Conservation (phyloP, 108 stramenopile genomes). For the Mayamaea pseudoterrestris region DNA sequence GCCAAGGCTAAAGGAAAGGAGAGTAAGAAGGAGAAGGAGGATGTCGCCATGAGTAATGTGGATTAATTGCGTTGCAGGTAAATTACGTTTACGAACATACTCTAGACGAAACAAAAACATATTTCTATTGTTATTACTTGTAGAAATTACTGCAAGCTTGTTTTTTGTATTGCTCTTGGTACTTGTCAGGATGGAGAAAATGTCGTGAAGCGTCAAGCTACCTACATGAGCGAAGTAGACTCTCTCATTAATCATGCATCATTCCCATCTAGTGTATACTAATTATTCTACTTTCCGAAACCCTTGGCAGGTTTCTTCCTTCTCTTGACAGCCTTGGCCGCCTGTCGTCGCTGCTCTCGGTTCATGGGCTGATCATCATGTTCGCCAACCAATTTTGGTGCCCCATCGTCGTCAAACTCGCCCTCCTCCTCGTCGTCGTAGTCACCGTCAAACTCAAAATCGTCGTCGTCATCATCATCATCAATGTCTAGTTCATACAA, state of each 20-base stretch:
- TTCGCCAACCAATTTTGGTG: too few species aligned
- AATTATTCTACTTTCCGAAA: too few species aligned
- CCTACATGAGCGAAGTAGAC: too few species aligned
- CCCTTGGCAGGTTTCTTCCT: conserved; percentile 2
- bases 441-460: not conserved
- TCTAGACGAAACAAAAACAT: too few species aligned
- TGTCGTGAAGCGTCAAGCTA: too few species aligned
- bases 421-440: conserved; percentile 2
- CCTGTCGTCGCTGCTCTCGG: conserved; percentile 66
- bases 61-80: conserved; percentile 50
- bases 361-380: too few species aligned
- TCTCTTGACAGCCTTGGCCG: conserved; percentile 2
- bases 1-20: conserved; percentile 85
- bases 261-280: too few species aligned
- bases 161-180: too few species aligned
- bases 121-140: too few species aligned
- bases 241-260: too few species aligned
- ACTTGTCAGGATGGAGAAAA: too few species aligned
- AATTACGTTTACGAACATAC: not conserved
- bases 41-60: conserved; percentile 93
- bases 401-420: not conserved
- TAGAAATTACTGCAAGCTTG: too few species aligned
- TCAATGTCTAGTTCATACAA: not conserved
- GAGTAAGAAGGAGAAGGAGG: conserved; percentile 33
- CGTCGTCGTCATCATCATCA: conserved; percentile 4